Evolutionary conservation across 768 basidiomycete genomes (phyloP), one percentile per base, ranked within the genome.

Genomic region (Tulasnella calospora): DNA sequence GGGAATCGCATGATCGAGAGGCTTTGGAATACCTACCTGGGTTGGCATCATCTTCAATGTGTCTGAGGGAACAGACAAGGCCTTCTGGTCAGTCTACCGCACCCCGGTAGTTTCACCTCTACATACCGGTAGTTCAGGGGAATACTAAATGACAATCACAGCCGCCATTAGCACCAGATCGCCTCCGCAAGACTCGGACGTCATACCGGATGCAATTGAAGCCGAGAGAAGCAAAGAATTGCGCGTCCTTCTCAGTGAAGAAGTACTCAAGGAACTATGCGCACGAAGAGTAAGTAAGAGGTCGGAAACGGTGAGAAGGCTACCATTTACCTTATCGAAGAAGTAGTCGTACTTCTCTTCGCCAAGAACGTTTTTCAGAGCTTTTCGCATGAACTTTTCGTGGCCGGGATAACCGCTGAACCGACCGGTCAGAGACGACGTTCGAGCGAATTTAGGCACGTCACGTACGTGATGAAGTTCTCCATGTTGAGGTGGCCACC

Each of bases 401-500:
- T 92, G 93, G 5, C 92, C 94, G 78, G 94, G 92, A 83, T 90
- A 94, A 17, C 91, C 92, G 88, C 35, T 35, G 19, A 30, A 40
- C 23, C 10, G 23, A 23, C 19, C 38, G 13, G 12, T 72, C 36
- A 33, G 71, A 23, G 12, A 23, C 27, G 38, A 46, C 21, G 15
- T 21, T 30, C 35, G 1, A 17, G 17, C 35, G 38, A 27, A 47
- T 30, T 1, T 8, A 30, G 51, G n/a, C 74, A 17, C n/a, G 30
- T 51, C 33, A 61, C 75, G 57, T 69, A 76, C 75, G 77, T 78
- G 73, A 82, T 80, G 79, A 79, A 81, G 88, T 92, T 83, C 82
- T 93, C 92, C 84, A 84, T 84, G 82, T 91, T 93, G 91, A 94
- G 92, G 92, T 92, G 93, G 82, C 92, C 92, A 72, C 77, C 78